Base-by-base conservation (phyloP, 139 green algal species). In the Coccomyxa sp. region DNA sequence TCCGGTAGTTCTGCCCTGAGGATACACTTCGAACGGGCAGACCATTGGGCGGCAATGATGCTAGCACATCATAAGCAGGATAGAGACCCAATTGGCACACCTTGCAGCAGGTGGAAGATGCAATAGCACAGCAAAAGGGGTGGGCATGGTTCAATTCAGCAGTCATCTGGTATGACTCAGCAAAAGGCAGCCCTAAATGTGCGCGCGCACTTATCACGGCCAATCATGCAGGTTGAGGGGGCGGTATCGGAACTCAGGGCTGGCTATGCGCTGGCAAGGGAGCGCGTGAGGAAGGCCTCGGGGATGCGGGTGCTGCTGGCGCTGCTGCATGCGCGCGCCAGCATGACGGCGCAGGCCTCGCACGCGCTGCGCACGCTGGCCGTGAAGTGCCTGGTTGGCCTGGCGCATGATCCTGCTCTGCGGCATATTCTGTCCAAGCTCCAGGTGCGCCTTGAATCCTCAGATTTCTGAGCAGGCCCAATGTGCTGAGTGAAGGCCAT, bases 391-490 rank as follows among this genome's bases (percentile, higher is more conserved):
- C 85, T 94, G 39, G 70, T 91, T 69, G 87, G 87, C 0, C 64
- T 94, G 40, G 84, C 88, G 0, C 73, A 84, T 12, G 90, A 94
- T 55, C 79, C 85, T 0, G 68, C 79, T 18, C 92, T 94, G 6
- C 79, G 86, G 3, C 85, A 92, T 73, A 93, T 94, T 34, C 85
- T 95, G 1, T 86, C 81, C 8, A 88, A 88, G 68, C 85, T 95
- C 78, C 91, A 95, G 88, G 86, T 94, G 73, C 1, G 38, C 39
- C 71, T 29, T 36, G 41, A n/a, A n/a, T n/a, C n/a, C n/a, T n/a
- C n/a, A n/a, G n/a, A n/a, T n/a, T n/a, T n/a, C n/a, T n/a, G n/a
- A n/a, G n/a, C n/a, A n/a, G n/a, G n/a, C n/a, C n/a, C n/a, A n/a
- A n/a, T n/a, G n/a, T n/a, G n/a, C n/a, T n/a, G n/a, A n/a, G n/a